Conservation (phyloP, 2,329 filamentous ascomycete species). For the Fusarium albosuccineum region DNA sequence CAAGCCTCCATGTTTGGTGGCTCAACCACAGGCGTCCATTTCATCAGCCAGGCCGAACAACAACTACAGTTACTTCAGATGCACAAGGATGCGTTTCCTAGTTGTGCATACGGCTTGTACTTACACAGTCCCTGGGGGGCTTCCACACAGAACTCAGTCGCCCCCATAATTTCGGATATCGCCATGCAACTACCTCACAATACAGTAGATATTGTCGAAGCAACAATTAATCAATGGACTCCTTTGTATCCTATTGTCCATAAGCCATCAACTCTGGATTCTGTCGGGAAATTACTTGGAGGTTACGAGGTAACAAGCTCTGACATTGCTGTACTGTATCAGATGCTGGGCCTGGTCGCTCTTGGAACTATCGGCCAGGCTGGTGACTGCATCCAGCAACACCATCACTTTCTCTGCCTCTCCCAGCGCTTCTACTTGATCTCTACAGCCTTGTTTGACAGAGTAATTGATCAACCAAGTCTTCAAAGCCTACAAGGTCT, state of each 20-base stretch:
- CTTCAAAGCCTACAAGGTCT: slow-evolving; percentile 40
- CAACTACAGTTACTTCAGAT: slow-evolving; percentile 41
- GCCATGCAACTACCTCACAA: slow-evolving; percentile 27
- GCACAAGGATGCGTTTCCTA: slow-evolving; percentile 42
- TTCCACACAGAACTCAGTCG: background rate
- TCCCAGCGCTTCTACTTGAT: slow-evolving; percentile 40
- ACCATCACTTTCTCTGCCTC: slow-evolving; percentile 39
- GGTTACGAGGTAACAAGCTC: background rate
- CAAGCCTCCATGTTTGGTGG: slow-evolving; percentile 43
- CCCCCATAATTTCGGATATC: slow-evolving; percentile 14
- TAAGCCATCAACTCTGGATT: slow-evolving; percentile 33
- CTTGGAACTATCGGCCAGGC: slow-evolving; percentile 33
- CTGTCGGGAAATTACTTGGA: slow-evolving; percentile 9
- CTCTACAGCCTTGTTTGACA: slow-evolving; percentile 28
- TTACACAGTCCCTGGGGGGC: slow-evolving; percentile 38
- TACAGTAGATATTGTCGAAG: slow-evolving; percentile 28
- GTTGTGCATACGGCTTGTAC: slow-evolving; percentile 41
- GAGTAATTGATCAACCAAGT: slow-evolving; percentile 30
- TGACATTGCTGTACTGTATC: slow-evolving; percentile 25
- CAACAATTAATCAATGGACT: slow-evolving; percentile 28
- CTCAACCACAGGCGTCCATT: slow-evolving; percentile 46
- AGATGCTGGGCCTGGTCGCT: slow-evolving; percentile 36
- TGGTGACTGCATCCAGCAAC: slow-evolving; percentile 17
- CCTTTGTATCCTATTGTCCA: slow-evolving; percentile 34
- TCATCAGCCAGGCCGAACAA: slow-evolving; percentile 45